phyloP scores from a whole-genome alignment of 2,329 filamentous ascomycete species.

The Hirsutella thompsonii region DNA sequence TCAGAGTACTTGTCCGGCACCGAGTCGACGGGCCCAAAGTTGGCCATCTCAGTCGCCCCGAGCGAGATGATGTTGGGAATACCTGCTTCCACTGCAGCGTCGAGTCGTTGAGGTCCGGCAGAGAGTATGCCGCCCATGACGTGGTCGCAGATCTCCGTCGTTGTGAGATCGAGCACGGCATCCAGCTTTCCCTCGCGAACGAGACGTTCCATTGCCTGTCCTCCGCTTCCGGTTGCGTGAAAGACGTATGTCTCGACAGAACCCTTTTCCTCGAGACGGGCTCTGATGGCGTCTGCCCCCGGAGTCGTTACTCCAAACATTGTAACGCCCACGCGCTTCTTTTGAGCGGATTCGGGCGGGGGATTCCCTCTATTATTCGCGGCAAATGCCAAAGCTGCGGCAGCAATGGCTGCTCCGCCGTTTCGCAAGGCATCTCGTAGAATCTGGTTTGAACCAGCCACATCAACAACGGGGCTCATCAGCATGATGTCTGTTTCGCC shows the following conservation, averaged over 20 bases:
- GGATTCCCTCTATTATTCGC: conserved; percentile 2
- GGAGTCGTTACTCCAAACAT: conserved; percentile 69
- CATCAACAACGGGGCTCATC: conserved; percentile 60
- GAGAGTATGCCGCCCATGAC: conserved; percentile 50
- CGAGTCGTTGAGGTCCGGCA: conserved; percentile 42
- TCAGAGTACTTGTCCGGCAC: conserved; percentile 40
- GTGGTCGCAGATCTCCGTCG: conserved; percentile 54
- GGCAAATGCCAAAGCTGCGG: conserved; percentile 38
- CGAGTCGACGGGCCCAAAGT: conserved; percentile 44
- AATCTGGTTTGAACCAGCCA: conserved; percentile 51
- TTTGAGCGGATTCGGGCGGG: conserved; percentile 6
- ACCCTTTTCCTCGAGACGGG: conserved; percentile 30
- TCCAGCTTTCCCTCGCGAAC: conserved; percentile 44
- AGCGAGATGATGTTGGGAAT: conserved; percentile 40
- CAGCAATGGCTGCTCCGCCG: conserved; percentile 46
- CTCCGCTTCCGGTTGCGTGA: conserved; percentile 57
- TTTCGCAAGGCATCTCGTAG: conserved; percentile 46
- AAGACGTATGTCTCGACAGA: conserved; percentile 50
- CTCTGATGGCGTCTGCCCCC: conserved; percentile 41
- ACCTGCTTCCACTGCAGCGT: conserved; percentile 40
- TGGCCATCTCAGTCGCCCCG: conserved; percentile 47
- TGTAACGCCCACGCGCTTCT: conserved; percentile 47
- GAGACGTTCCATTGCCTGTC: conserved; percentile 55
- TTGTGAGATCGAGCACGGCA: conserved; percentile 58
- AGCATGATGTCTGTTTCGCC: conserved; percentile 56